Base-by-base conservation (phyloP, 108 stramenopile species). In the Mediolabrus comicus region DNA sequence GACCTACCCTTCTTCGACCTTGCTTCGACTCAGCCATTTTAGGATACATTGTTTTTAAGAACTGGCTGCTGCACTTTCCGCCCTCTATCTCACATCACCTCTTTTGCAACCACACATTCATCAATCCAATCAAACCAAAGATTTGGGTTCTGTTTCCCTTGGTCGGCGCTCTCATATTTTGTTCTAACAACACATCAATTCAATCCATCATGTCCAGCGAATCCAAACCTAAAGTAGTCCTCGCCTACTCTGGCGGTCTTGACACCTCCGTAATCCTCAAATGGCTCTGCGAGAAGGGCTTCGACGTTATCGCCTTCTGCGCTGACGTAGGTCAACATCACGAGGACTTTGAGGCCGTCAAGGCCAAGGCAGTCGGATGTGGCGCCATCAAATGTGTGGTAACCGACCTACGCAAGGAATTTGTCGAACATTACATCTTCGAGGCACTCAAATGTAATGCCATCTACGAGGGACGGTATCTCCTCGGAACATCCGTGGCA, bases 201-300 rank as follows among this genome's bases (percentile, higher is more conserved):
- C 9, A 5, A 34, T 34, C 33, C 16, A 70, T 14, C 64, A 78
- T 78, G 77, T 69, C 68, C 55, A 62, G 76, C 59, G 64, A 79
- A 64, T 58, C 74, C 46, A 95, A 96, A 75, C 96, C 96, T 62
- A 95, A 95, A 78, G 79, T 94, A 57, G 76, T 97, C 74, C 91
- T 97, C 65, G 96, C 96, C 74, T 97, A 97, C 86, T 90, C 89
- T 59, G 98, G 98, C 54, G 98, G 98, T 30, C 92, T 99, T 43
- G 98, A 99, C 75, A 99, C 98, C 58, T 96, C 95, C 58, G 96
- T 97, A 36, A 98, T 98, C 75, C 95, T 99, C 61, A 97, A 95
- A 72, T 99, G 97, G 96, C 91, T 99, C 54, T 86, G 86, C 65
- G 98, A 98, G 56, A 97, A 98, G 80, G 98, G 98, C 55, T 99